phyloP scores from a whole-genome alignment of 2,329 filamentous ascomycete genomes.

The Coniochaeta prunicola region DNA sequence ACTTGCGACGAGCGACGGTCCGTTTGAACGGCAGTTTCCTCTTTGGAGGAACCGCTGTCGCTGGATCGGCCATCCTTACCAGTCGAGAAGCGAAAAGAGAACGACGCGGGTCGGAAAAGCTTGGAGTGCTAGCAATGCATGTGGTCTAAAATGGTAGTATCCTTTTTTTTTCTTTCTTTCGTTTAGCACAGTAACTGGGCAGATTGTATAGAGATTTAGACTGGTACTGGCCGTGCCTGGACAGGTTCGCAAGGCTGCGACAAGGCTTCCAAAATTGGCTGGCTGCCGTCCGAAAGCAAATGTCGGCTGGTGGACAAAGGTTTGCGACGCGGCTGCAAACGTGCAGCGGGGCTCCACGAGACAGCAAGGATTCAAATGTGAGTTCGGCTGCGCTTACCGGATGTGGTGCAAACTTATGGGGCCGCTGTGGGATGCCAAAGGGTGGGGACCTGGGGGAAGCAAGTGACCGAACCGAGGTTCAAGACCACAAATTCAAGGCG shows the following conservation, averaged over 20 bases:
- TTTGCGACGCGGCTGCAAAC: neutral
- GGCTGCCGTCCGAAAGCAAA: neutral
- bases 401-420: neutral
- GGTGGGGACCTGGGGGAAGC: neutral
- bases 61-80: neutral
- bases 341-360: neutral
- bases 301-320: neutral
- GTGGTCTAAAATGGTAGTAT: no score
- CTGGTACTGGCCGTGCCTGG: neutral
- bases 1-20: conserved; percentile 11
- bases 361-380: neutral
- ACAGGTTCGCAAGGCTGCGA: neutral
- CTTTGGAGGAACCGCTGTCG: conserved; percentile 3
- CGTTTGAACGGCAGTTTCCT: conserved; percentile 19
- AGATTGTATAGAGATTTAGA: neutral
- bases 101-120: neutral
- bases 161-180: no score
- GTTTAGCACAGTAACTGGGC: neutral
- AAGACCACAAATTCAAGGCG: neutral
- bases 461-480: neutral
- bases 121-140: neutral
- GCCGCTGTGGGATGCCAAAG: neutral
- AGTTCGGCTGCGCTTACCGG: neutral
- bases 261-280: neutral
- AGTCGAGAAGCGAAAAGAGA: neutral